phyloP scores from a whole-genome alignment of 768 basidiomycete genomes.

The Glaciozyma martinii region DNA sequence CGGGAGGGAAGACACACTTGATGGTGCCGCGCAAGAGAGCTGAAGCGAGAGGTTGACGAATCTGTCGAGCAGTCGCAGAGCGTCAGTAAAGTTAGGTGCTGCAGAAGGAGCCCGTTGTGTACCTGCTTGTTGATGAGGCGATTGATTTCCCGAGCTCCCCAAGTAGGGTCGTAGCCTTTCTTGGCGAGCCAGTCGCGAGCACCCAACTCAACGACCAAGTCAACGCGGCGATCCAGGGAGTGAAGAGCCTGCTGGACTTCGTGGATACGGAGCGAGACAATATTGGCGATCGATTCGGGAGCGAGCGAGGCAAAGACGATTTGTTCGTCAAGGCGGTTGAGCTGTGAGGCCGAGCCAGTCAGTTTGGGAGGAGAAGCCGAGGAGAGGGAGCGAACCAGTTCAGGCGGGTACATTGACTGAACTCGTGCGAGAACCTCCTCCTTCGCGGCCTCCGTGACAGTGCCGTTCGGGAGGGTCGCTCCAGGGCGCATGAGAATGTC shows the following conservation, averaged over 20 bases:
- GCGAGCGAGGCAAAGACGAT: slow-evolving; percentile 64
- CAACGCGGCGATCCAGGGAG: slow-evolving; percentile 58
- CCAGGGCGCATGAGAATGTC: slow-evolving; percentile 36
- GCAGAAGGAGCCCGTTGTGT: neutral
- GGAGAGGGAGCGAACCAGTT: slow-evolving; percentile 34
- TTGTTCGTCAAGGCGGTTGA: slow-evolving; percentile 29
- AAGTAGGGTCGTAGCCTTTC: slow-evolving; percentile 66
- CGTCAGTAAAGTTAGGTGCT: neutral
- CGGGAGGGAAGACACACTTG: neutral
- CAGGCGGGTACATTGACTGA: slow-evolving; percentile 41
- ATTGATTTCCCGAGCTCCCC: slow-evolving; percentile 84
- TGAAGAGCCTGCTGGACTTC: slow-evolving; percentile 73
- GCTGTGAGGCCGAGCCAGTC: slow-evolving; percentile 55
- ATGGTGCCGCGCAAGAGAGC: slow-evolving; percentile 17
- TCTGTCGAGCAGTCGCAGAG: neutral
- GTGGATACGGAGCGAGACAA: slow-evolving; percentile 77
- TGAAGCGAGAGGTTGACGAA: slow-evolving; percentile 2
- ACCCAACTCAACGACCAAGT: slow-evolving; percentile 60
- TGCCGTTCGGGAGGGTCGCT: slow-evolving; percentile 7
- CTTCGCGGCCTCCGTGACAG: slow-evolving; percentile 39
- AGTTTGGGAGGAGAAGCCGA: neutral
- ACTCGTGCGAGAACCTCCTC: slow-evolving; percentile 41
- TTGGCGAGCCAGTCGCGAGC: slow-evolving; percentile 63
- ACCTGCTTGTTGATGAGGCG: slow-evolving; percentile 58
- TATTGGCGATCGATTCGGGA: slow-evolving; percentile 61